Conservation (phyloP, 805 yeast species). For the Zygosaccharomyces bailii region DNA sequence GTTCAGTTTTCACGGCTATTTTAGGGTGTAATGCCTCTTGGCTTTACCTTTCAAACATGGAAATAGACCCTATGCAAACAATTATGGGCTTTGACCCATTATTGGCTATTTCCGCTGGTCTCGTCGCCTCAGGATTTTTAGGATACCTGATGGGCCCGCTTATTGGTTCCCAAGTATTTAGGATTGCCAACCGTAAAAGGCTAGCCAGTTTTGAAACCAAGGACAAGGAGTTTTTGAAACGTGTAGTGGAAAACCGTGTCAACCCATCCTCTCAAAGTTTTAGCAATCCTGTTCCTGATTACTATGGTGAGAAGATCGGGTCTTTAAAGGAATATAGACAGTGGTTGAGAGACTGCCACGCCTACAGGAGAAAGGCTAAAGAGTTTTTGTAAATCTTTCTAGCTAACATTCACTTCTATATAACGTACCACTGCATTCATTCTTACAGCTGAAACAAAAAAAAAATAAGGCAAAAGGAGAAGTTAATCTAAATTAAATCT, state of each 20-base stretch:
- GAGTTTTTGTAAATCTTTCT: conserved; percentile 53
- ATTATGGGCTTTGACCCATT: conserved; percentile 89
- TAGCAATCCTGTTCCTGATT: conserved; percentile 96
- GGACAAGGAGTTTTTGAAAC: conserved; percentile 71
- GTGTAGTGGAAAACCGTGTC: conserved; percentile 73
- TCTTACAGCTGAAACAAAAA: conserved; percentile 2
- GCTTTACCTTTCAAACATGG: conserved; percentile 72
- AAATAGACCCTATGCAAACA: conserved; percentile 82
- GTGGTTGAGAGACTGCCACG: conserved; percentile 94
- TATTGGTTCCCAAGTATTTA: conserved; percentile 69
- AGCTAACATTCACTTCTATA: conserved; percentile 11
- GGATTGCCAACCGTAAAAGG: conserved; percentile 45
- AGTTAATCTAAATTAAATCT: conserved; percentile 9
- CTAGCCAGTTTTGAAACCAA: conserved; percentile 52
- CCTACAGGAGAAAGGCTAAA: conserved; percentile 76
- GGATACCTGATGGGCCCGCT: conserved; percentile 85
- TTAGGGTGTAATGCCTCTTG: conserved; percentile 66
- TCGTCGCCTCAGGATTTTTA: conserved; percentile 64
- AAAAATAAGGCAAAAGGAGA: neutral
- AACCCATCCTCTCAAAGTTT: conserved; percentile 89
- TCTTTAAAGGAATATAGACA: conserved; percentile 83
- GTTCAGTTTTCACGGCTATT: conserved; percentile 67
- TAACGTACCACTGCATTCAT: conserved; percentile 3
- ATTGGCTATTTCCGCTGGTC: conserved; percentile 71
- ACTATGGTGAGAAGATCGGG: conserved; percentile 93